Base-by-base conservation (phyloP, 495 filamentous ascomycete genomes). In the Lichina pygmaea region DNA sequence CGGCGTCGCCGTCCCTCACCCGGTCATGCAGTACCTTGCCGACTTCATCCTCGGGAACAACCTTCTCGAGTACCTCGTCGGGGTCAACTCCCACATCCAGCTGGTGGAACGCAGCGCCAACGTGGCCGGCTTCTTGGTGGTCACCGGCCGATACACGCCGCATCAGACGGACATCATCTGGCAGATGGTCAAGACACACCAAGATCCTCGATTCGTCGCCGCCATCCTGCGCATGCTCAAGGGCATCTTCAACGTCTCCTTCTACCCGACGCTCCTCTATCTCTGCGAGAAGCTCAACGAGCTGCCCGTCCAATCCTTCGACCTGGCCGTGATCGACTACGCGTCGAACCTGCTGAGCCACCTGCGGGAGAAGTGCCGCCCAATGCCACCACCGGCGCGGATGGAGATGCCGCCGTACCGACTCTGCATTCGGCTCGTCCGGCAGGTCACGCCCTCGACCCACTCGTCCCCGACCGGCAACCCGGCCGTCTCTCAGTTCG, bases 21-120 rank as follows among this genome's bases (percentile, higher is more conserved):
- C 72, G 0, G 61, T 77, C 12, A 58, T 82, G 43, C 64, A 67
- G 33, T 79, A 75, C 51, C 62, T 85, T 45, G 67, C 78, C 16
- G 59, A 67, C 17, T 78, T 76, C 48, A 66, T 92, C 39, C 59
- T 73, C 30, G 51, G 64, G 4, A 72, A 72, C 41, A 71, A 70
- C 48, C 65, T 92, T 24, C 66, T 92, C 40, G 73, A 82, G 42
- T 92, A 95, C 57, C 70, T 97, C 31, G 73, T 95, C 46, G 81
- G 89, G 2, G 74, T 86, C 40, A 85, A 83, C 46, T 93, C 89
- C 13, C 89, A 95, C 54, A 81, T 81, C 6, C 82, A 93, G 52
- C 71, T 97, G 47, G 91, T 92, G 41, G 66, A 62, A 39, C 71
- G 81, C 49, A 79, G 80, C 54, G 66, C 67, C 48, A 93, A 94